Base-by-base conservation (phyloP, 768 basidiomycete species). In the Mycena alexandri region DNA sequence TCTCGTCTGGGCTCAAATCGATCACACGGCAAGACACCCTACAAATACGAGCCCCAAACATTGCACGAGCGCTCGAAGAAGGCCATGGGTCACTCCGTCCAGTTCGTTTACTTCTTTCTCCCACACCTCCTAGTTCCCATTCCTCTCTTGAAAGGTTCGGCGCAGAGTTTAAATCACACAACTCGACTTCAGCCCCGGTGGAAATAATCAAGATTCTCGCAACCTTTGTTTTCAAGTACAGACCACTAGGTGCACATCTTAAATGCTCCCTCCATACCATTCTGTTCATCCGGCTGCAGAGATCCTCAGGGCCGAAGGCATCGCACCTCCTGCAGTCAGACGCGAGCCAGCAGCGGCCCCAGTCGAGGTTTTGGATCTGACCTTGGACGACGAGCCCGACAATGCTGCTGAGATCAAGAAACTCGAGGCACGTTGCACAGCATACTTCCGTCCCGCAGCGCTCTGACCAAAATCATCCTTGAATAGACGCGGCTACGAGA, bases 51-150 rank as follows among this genome's bases (percentile, higher is more conserved):
- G 17, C 11, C 65, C 5, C 36, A n/a, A 42, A 22, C 51, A 13
- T 50, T 69, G 53, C 67, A 69, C 21, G 67, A 69, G 34, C 41
- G 25, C 21, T 59, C 67, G 6, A 69, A 69, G 52, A 69, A 69
- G 21, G 67, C 61, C 12, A 46, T 69, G 13, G 67, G 63, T 17
- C 67, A 69, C 16, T 64, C 67, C 0, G 58, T 69, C 13, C 50
- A 64, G 67, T 69, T 36, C 3, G 51, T 42, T 21, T 21, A 10
- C 33, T 25, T n/a, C 12, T 48, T 1, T 42, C 58, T 24, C 10
- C 29, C n/a, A 46, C 5, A 8, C 24, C n/a, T 3, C 19, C 10
- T n/a, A 17, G 19, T 19, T 16, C 17, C 25, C 41, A 2, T 22
- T 55, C 7, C 48, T 25, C 10, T 24, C 9, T 24, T 17, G 5